A percentile compares a stretch with the other conserved stretches of the same genome.
phyloP scores from a whole-genome alignment of 192 early-diverging fungal species.

The Coemansia sp. region DNA sequence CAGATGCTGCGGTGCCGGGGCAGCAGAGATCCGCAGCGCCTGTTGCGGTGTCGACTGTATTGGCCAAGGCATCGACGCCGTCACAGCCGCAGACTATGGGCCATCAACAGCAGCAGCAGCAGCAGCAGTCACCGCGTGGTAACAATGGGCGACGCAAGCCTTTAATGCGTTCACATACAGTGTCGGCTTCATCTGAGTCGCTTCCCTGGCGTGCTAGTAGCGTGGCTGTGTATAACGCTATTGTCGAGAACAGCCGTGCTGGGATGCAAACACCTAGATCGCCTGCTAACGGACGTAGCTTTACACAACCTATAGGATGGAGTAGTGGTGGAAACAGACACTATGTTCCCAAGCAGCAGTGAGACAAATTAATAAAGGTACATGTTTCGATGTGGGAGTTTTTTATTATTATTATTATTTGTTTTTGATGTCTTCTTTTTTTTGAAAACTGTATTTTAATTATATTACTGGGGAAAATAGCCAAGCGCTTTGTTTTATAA shows the following conservation, averaged over 20 bases:
- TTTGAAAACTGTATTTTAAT: too few species aligned
- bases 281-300: slow-evolving; percentile 6
- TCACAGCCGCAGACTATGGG: not conserved
- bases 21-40: too few species aligned
- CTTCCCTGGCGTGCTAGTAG: slow-evolving; percentile 16
- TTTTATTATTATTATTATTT: too few species aligned
- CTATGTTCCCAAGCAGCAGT: not conserved
- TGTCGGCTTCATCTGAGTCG: slow-evolving; percentile 5
- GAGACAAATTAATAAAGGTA: too few species aligned
- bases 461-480: too few species aligned
- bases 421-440: too few species aligned
- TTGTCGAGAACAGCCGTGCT: slow-evolving; percentile 1
- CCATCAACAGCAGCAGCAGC: not conserved
- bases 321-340: not conserved
- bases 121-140: not conserved
- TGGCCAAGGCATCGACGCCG: slow-evolving; percentile 4
- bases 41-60: slow-evolving; percentile 18
- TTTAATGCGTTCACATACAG: slow-evolving; percentile 11
- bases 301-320: slow-evolving; percentile 20
- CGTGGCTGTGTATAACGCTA: slow-evolving; percentile 8
- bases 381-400: too few species aligned
- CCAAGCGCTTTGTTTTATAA: too few species aligned
- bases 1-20: slow-evolving; percentile 22
- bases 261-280: not conserved
- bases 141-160: slow-evolving; percentile 1